Conservation (phyloP, 129 eudicot species). For the Chrysanthemum makinoi region DNA sequence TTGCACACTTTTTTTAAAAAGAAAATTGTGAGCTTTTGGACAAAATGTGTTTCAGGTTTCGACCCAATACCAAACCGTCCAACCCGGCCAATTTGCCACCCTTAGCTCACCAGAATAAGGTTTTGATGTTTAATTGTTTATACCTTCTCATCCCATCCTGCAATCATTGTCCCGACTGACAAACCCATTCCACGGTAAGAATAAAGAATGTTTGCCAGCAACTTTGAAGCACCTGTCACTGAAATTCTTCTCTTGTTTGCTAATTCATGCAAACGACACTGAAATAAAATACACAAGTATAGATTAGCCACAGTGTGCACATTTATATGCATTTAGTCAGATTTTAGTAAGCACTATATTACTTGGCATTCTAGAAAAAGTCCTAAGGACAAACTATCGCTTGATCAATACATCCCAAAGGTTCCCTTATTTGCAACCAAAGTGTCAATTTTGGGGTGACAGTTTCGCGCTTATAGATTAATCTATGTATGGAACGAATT, state of each 20-base stretch:
- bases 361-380: not conserved
- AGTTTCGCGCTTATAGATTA: no score
- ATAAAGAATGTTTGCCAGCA: slow-evolving; percentile 85
- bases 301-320: not conserved
- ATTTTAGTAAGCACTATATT: not conserved
- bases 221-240: slow-evolving; percentile 92
- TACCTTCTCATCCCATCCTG: slow-evolving; percentile 99
- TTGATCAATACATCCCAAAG: no score
- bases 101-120: not conserved
- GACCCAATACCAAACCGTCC: not conserved
- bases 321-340: not conserved
- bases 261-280: slow-evolving; percentile 92
- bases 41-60: no score
- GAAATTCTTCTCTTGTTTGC: slow-evolving; percentile 97
- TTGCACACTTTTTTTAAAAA: no score
- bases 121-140: not conserved
- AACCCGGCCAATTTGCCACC: not conserved
- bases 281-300: slow-evolving; percentile 13
- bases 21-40: no score
- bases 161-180: slow-evolving; percentile 97
- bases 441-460: no score
- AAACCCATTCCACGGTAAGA: slow-evolving; percentile 96
- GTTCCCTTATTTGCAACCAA: no score
- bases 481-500: no score
- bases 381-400: no score